phyloP scores from a whole-genome alignment of 2,329 filamentous ascomycete genomes.

The Ramularia endophylla region DNA sequence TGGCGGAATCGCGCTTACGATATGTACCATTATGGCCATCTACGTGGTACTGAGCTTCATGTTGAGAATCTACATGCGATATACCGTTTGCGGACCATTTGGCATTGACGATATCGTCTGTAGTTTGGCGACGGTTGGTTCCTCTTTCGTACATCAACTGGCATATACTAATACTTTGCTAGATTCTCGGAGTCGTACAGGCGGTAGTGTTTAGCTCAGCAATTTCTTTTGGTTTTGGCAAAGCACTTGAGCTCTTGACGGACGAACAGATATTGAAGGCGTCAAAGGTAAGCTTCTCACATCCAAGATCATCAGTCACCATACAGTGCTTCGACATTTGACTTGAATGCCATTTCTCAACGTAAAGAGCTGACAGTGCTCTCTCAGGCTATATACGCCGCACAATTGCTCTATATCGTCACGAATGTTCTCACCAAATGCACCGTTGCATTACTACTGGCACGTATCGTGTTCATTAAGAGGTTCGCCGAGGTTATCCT shows the following conservation, averaged over 20 bases:
- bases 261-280: constrained; percentile 10
- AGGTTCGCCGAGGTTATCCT: not conserved
- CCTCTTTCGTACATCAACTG: no score
- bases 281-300: constrained; percentile 13
- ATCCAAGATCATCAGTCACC: no score
- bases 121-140: constrained; percentile 18
- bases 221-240: constrained; percentile 20
- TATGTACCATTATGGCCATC: constrained; percentile 21
- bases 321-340: no score
- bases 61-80: constrained; percentile 20
- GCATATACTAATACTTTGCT: not conserved
- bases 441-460: constrained; percentile 21
- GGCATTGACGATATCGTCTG: constrained; percentile 21
- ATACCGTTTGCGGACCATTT: constrained; percentile 20
- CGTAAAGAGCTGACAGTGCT: not conserved
- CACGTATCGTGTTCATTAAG: constrained; percentile 20
- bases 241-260: constrained; percentile 15
- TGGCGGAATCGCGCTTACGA: constrained; percentile 21
- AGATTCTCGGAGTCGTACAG: constrained; percentile 21
- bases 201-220: constrained; percentile 17
- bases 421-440: constrained; percentile 19
- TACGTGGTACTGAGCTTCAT: constrained; percentile 22
- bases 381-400: constrained; percentile 17
- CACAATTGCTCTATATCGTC: constrained; percentile 19
- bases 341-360: no score